Percentiles rank a stretch among this genome's conserved stretches.
Evolutionary conservation across 148 eudicot species (phyloP).

Genomic region (Cornus suecica): DNA sequence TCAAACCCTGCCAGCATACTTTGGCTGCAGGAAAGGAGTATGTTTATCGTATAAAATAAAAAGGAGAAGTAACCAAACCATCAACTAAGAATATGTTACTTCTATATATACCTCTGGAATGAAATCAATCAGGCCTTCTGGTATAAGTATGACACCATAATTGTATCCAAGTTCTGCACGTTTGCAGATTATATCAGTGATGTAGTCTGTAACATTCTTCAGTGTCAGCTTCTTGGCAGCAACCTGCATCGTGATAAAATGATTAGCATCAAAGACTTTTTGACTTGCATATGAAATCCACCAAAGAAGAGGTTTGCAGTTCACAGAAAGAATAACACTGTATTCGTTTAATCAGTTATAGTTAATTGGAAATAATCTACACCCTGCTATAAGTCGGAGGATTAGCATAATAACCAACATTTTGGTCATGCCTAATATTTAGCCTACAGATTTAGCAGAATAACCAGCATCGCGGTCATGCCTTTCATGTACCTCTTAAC

Average conservation of each 20-base stretch:
- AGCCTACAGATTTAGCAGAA: too few species aligned
- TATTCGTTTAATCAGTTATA: not conserved
- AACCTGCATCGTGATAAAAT: slow-evolving; percentile 51
- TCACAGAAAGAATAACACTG: not conserved
- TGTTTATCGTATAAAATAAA: too few species aligned
- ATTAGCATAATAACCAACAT: not conserved
- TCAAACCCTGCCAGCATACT: not conserved
- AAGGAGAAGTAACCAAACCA: too few species aligned
- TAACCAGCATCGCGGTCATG: too few species aligned
- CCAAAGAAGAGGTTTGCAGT: not conserved
- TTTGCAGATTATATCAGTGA: slow-evolving; percentile 73
- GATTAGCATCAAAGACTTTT: not conserved
- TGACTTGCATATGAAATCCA: not conserved
- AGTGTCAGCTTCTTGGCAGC: slow-evolving; percentile 68
- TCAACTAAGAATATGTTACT: not conserved
- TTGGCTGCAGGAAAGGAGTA: not conserved
- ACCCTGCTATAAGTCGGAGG: not conserved
- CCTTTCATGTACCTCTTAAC: too few species aligned
- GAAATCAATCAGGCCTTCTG: slow-evolving; percentile 92
- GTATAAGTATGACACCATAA: slow-evolving; percentile 84
- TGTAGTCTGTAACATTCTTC: slow-evolving; percentile 77
- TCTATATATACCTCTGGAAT: slow-evolving; percentile 66
- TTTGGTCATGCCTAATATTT: too few species aligned
- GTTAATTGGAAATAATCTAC: too few species aligned
- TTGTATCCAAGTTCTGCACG: slow-evolving; percentile 77